These are phyloP conservation scores for Chytriomyces hyalinus DNA, from an alignment of 192 early-diverging fungal species.

Conservation along the genomic window DNA sequence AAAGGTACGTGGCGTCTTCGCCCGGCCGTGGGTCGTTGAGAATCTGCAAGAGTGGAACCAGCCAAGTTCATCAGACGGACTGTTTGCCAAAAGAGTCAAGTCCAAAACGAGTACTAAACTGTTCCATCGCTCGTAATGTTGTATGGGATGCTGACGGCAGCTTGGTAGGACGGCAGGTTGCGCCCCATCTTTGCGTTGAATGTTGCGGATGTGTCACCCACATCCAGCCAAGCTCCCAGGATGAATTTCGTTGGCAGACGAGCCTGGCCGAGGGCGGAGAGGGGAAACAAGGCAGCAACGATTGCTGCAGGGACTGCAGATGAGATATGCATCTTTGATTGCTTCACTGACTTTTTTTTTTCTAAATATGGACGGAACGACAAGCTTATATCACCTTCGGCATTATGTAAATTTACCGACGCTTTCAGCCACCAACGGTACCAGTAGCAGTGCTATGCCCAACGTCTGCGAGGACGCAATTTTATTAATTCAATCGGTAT, in stretches of 20 bases:
- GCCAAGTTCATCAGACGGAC: background rate
- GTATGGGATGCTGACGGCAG: conserved; percentile 11
- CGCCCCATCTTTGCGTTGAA: conserved; percentile 10
- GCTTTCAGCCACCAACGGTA: no score
- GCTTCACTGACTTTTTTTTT: no score
- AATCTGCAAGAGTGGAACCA: background rate
- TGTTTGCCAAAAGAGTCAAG: no score
- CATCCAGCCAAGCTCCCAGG: background rate
- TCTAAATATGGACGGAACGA: no score
- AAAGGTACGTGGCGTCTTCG: background rate
- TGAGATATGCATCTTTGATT: background rate
- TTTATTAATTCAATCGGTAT: background rate
- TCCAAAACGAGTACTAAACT: no score
- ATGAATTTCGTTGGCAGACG: conserved; percentile 1
- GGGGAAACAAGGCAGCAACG: background rate
- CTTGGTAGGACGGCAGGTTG: background rate
- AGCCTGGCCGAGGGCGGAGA: no score
- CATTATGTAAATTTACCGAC: no score
- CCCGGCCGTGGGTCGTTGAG: background rate
- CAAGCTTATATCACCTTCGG: no score
- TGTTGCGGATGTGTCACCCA: background rate
- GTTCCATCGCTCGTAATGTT: background rate
- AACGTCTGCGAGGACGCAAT: background rate
- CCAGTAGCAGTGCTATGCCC: no score
- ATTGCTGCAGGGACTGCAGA: background rate